phyloP scores from a whole-genome alignment of 306 rosid species.

The Quercus bicolor region DNA sequence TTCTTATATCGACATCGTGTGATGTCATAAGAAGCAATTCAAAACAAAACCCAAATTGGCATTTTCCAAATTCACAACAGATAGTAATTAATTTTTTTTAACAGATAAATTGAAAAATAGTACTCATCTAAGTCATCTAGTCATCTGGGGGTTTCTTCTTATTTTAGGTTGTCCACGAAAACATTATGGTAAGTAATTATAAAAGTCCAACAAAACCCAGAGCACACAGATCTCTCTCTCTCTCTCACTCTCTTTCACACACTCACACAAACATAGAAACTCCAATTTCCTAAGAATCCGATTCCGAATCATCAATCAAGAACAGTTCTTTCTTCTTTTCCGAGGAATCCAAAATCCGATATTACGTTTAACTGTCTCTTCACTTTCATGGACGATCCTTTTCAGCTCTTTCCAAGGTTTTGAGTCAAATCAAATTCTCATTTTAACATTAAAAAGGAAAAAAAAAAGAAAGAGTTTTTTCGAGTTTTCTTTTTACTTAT shows the following conservation, averaged over 20 bases:
- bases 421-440: constrained; percentile 20
- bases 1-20: no score
- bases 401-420: constrained; percentile 49
- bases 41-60: no score
- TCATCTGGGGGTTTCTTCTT: background rate
- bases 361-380: constrained; percentile 6
- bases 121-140: no score
- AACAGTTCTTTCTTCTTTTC: background rate
- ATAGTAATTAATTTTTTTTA: no score
- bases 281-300: constrained; percentile 4
- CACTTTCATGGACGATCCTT: constrained; percentile 54
- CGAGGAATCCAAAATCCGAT: constrained; percentile 6
- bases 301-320: constrained; percentile 2
- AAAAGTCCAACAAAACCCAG: background rate
- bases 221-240: background rate
- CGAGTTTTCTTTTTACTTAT: background rate
- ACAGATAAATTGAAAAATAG: background rate
- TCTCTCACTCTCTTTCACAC: background rate
- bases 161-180: background rate
- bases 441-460: background rate
- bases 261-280: background rate
- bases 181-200: no score
- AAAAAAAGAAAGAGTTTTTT: background rate
- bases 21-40: no score
- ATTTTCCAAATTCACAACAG: no score